phyloP scores from a whole-genome alignment of 1,139 yeast genomes.

The Yamadazyma blattariae region DNA sequence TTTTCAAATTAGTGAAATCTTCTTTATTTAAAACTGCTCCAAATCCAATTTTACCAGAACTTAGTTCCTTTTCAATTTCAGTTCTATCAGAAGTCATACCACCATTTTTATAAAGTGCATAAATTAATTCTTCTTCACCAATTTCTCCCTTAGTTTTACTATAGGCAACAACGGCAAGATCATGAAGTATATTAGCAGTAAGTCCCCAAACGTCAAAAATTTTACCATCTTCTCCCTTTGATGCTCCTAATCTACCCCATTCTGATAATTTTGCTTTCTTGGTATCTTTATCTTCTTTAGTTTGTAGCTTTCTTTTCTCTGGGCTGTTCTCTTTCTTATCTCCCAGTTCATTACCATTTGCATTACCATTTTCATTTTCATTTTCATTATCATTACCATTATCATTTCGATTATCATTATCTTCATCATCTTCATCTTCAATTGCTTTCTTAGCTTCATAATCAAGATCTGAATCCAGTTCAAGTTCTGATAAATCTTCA shows the following conservation, averaged over 20 bases:
- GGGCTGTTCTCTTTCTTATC: too few relatives aligned
- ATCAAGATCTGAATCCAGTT: conserved; percentile 31
- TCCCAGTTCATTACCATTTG: not conserved
- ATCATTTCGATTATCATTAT: conserved; percentile 1
- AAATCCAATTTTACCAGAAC: conserved; percentile 43
- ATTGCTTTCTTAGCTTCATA: not conserved
- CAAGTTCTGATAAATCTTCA: conserved; percentile 46
- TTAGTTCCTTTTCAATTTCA: conserved; percentile 33
- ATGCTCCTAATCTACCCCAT: conserved; percentile 46
- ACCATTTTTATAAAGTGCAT: conserved; percentile 52
- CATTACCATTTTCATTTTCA: not conserved
- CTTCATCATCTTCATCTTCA: conserved; percentile 3
- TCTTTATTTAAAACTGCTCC: conserved; percentile 48
- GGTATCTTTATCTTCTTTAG: not conserved
- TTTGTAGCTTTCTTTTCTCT: not conserved
- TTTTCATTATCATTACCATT: not conserved
- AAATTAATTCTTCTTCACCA: conserved; percentile 69
- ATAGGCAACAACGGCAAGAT: conserved; percentile 62
- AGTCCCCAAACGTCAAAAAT: conserved; percentile 85
- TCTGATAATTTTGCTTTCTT: conserved; percentile 10
- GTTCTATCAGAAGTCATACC: conserved; percentile 37
- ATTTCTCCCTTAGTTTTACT: conserved; percentile 23
- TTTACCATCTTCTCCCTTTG: conserved; percentile 36
- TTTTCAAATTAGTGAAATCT: conserved; percentile 41
- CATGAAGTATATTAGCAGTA: conserved; percentile 83